Percentiles rank a stretch among this genome's conserved stretches.
Conservation (phyloP, 441 rosid species). For the Bruguiera hainesii region DNA sequence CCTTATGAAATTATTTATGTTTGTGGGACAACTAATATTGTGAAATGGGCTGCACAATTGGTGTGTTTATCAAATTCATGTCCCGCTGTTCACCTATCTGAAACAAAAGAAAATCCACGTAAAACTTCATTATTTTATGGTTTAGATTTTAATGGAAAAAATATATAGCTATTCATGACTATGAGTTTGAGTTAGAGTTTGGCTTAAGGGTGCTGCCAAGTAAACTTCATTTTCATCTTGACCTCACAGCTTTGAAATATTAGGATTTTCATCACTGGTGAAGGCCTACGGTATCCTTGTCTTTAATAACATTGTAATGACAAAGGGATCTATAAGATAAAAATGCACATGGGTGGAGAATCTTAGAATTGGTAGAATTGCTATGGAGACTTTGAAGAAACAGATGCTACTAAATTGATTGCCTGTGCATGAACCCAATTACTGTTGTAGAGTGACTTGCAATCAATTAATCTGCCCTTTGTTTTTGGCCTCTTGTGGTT, state of each 20-base stretch:
- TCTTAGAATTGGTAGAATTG: neutral
- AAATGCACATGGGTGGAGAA: slow-evolving; percentile 5
- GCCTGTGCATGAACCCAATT: neutral
- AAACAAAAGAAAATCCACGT: too few relatives aligned
- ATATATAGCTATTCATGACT: neutral
- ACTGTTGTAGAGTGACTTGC: neutral
- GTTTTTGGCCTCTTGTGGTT: neutral
- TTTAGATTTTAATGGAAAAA: neutral
- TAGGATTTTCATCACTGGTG: neutral
- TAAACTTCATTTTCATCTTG: slow-evolving; percentile 1
- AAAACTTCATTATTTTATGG: neutral
- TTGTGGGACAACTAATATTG: neutral
- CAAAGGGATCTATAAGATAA: neutral
- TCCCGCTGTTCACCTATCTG: too few relatives aligned
- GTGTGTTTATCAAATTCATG: neutral
- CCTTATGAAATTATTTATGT: neutral
- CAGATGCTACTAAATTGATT: neutral
- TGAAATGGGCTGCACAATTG: neutral
- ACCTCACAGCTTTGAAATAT: neutral
- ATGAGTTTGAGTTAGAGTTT: neutral
- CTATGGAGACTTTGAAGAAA: slow-evolving; percentile 7
- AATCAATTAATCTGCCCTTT: neutral
- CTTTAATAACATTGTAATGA: neutral
- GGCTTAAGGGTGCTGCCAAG: slow-evolving; percentile 3
- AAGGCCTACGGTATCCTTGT: neutral